Conservation (phyloP, 176 grass and related monocot genomes). For the Triticum timopheevii region DNA sequence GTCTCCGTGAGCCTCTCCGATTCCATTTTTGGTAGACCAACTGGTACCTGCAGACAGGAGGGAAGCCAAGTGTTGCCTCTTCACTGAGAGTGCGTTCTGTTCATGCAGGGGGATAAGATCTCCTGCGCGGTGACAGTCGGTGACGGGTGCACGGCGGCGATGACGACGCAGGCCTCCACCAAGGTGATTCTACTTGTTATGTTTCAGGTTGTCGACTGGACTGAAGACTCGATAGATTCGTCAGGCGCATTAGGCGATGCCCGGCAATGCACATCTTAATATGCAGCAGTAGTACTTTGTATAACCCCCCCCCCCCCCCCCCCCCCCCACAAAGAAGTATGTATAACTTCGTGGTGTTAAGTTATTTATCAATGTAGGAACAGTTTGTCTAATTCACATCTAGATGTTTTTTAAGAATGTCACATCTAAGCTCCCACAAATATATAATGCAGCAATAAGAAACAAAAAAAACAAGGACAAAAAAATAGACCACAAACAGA, state of each 20-base stretch:
- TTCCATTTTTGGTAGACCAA: background rate
- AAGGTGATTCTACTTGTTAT: conserved; percentile 47
- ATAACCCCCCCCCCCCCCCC: no score
- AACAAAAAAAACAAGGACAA: no score
- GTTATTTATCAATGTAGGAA: background rate
- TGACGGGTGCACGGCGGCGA: conserved; percentile 63
- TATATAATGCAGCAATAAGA: no score
- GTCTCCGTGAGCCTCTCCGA: conserved; percentile 62
- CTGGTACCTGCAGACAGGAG: background rate
- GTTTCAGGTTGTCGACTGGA: background rate
- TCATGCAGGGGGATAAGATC: conserved; percentile 66
- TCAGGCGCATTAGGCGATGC: background rate
- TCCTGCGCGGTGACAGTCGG: conserved; percentile 60
- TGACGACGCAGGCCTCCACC: conserved; percentile 92
- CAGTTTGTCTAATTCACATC: no score
- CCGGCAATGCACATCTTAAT: background rate
- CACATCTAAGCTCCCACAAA: no score
- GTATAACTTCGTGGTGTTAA: background rate
- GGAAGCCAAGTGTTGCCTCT: background rate
- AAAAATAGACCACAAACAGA: no score
- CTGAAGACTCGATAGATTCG: background rate
- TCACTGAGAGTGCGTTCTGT: background rate
- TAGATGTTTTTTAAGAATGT: no score
- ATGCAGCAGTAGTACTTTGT: background rate
- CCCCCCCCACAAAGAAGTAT: background rate